Evolutionary conservation across 2,329 filamentous ascomycete genomes (phyloP).

Genomic region (Aureobasidium uvarum): DNA sequence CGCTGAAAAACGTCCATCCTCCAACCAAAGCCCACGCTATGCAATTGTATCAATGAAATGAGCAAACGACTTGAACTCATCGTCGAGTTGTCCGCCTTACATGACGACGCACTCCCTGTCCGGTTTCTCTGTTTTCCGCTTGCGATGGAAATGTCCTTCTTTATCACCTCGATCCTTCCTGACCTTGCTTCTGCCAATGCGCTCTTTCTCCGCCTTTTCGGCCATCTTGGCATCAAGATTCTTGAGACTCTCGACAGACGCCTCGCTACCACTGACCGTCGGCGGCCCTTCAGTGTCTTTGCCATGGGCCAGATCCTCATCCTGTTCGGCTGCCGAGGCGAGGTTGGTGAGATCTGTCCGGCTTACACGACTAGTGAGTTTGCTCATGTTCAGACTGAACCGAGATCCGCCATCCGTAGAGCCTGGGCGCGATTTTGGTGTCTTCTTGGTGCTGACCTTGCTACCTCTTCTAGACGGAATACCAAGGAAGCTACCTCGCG

Average conservation of each 20-base stretch:
- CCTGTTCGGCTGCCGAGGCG: conserved; percentile 7
- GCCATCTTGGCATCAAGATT: conserved; percentile 23
- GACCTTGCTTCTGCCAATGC: conserved; percentile 22
- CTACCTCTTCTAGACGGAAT: conserved; percentile 36
- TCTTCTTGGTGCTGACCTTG: conserved; percentile 33
- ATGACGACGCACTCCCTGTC: conserved; percentile 29
- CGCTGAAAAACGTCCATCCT: background rate
- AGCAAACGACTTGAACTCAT: background rate
- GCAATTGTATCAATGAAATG: conserved; percentile 16
- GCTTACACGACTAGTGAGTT: conserved; percentile 30
- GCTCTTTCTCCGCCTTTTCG: conserved; percentile 17
- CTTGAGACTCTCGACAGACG: conserved; percentile 24
- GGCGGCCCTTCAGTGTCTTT: conserved; percentile 15
- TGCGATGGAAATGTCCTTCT: conserved; percentile 26
- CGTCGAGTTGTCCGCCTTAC: conserved; percentile 17
- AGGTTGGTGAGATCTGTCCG: conserved; percentile 18
- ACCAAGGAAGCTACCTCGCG: conserved; percentile 34
- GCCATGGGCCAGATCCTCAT: conserved; percentile 1
- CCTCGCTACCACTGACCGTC: conserved; percentile 16
- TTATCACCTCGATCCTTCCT: conserved; percentile 17
- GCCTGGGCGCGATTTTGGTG: conserved; percentile 42
- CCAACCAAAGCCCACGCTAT: conserved; percentile 18
- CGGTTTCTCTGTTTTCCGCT: conserved; percentile 29
- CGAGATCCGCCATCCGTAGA: conserved; percentile 35
- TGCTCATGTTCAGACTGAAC: conserved; percentile 46